Evolutionary conservation across 1,139 yeast species (phyloP).

Genomic region (Geotrichum aggregatum): DNA sequence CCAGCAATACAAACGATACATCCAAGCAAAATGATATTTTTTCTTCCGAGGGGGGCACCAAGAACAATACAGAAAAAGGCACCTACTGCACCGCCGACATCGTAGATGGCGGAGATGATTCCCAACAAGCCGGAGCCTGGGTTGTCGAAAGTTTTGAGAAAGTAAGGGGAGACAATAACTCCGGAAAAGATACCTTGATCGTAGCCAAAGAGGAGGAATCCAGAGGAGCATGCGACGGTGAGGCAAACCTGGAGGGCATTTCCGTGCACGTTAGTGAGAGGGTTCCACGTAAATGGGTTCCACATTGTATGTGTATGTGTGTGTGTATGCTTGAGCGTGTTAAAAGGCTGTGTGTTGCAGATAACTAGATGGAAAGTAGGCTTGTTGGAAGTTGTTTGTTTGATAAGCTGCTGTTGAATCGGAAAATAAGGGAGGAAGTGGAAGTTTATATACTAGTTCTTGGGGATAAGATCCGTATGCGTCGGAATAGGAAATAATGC

Average conservation of each 20-base stretch:
- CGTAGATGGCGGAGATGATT: slow-evolving; percentile 67
- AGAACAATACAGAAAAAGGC: slow-evolving; percentile 56
- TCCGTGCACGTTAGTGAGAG: background rate
- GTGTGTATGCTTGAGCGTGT: no score
- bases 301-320: no score
- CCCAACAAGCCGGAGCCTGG: slow-evolving; percentile 49
- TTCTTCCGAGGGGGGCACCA: slow-evolving; percentile 66
- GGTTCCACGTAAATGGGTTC: background rate
- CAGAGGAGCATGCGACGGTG: slow-evolving; percentile 30
- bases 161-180: slow-evolving; percentile 54
- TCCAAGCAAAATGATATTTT: slow-evolving; percentile 58
- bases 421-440: background rate
- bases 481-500: background rate
- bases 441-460: background rate
- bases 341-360: no score
- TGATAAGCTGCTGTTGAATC: background rate
- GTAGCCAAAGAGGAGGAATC: slow-evolving; percentile 70
- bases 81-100: slow-evolving; percentile 73
- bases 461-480: background rate
- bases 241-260: background rate
- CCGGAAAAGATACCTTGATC: slow-evolving; percentile 81
- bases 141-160: slow-evolving; percentile 49
- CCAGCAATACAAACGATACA: slow-evolving; percentile 59
- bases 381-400: no score
- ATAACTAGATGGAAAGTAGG: no score